phyloP scores from a whole-genome alignment of 192 early-diverging fungal species.

The Chytriomyces hyalinus region DNA sequence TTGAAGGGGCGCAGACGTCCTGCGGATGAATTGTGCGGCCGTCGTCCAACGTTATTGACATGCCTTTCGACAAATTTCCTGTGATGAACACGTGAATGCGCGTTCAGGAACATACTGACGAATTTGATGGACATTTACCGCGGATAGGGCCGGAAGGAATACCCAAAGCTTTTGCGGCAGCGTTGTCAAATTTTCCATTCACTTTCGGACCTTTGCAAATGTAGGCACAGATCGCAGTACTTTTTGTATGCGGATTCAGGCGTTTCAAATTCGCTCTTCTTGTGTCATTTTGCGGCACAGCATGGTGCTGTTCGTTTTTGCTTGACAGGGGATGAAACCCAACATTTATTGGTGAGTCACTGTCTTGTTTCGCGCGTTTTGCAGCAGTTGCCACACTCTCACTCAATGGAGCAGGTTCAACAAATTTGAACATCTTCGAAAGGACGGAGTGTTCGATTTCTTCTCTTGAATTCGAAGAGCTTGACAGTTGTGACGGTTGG shows the following conservation, averaged over 20 bases:
- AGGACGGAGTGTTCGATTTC: constrained; percentile 24
- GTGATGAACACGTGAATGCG: constrained; percentile 14
- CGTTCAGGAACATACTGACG: too few species aligned
- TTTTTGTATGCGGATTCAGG: background rate
- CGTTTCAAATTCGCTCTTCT: background rate
- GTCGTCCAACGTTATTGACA: constrained; percentile 59
- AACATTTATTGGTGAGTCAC: background rate
- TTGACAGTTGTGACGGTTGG: too few species aligned
- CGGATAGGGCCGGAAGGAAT: constrained; percentile 48
- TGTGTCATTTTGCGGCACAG: background rate
- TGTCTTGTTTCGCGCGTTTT: background rate
- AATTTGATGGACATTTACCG: constrained; percentile 31
- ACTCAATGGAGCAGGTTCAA: background rate
- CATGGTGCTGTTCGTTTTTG: background rate
- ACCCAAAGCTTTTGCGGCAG: constrained; percentile 64
- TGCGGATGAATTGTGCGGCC: constrained; percentile 75
- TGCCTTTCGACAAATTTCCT: constrained; percentile 61
- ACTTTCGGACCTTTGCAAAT: constrained; percentile 72
- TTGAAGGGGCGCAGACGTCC: constrained; percentile 66
- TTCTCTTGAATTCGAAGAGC: background rate
- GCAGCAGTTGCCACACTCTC: background rate
- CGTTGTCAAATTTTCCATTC: constrained; percentile 72
- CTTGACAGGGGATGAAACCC: background rate
- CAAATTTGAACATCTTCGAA: constrained; percentile 28
- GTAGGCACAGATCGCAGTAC: constrained; percentile 56